Evolutionary conservation across 441 rosid genomes (phyloP).

Genomic region (Gossypium davidsonii): DNA sequence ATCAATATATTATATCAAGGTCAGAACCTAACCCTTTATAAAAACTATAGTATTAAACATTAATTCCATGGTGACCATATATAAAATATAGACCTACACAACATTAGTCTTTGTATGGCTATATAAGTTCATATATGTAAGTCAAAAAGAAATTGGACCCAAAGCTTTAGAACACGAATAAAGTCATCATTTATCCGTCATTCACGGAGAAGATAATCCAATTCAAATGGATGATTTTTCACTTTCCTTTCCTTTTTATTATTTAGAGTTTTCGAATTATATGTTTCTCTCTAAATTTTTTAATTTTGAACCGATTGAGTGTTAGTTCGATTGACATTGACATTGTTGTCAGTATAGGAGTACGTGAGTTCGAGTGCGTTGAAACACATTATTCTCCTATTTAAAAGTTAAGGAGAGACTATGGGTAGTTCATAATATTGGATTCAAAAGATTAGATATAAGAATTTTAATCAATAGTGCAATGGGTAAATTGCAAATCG

Average conservation of each 20-base stretch:
- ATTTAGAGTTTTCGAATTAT: neutral
- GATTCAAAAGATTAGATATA: too few species aligned
- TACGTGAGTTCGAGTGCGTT: too few species aligned
- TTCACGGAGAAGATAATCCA: constrained; percentile 21
- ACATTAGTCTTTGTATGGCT: constrained; percentile 4
- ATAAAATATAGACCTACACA: neutral
- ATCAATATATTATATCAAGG: neutral
- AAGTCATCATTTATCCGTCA: constrained; percentile 14
- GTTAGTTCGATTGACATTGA: too few species aligned
- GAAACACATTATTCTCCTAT: too few species aligned
- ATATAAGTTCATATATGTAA: neutral
- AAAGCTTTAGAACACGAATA: neutral
- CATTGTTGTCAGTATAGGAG: too few species aligned
- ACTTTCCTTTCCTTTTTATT: neutral
- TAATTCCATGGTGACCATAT: neutral
- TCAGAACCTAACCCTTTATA: neutral
- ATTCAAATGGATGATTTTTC: neutral
- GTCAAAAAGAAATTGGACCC: constrained; percentile 1
- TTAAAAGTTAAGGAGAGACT: too few species aligned
- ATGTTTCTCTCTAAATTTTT: neutral
- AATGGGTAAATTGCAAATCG: too few species aligned
- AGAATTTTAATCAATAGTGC: too few species aligned
- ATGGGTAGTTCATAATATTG: too few species aligned
- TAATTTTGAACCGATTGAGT: too few species aligned
- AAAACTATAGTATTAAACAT: neutral